Evolutionary conservation across 2,329 filamentous ascomycete species (phyloP), one percentile per base, ranked within the genome.

Genomic region (Furcasterigmium sp.): DNA sequence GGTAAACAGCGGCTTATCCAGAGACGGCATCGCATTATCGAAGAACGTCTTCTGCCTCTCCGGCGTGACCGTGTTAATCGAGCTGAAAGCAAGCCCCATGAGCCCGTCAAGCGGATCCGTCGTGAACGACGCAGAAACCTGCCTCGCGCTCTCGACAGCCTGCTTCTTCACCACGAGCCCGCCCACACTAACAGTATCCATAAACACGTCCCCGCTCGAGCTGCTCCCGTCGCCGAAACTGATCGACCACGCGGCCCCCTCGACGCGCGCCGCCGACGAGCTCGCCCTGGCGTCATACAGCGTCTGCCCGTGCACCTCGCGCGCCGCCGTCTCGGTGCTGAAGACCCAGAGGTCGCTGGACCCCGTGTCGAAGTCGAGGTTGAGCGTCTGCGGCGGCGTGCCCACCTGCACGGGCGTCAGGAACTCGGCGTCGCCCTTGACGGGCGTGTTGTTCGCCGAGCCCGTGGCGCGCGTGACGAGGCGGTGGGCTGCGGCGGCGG

Each of bases 351-450:
- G 56, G 45, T 69, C 67, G n/a, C 63, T 62, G 5, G 67, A 69
- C 3, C 65, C 67, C 0, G 66, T 70, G 47, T 70, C 67, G 20
- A 70, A 65, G 48, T 66, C 58, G 21, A 70, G 52, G 23, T 64
- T 58, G 26, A 69, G 47, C 1, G 58, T 64, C 52, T 68, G 63
- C 9, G 61, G 55, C 26, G 62, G 63, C 2, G 51, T 69, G 44
- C 82, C 83, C 54, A 85, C 68, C 18, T 69, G 73, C 43, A 86
- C 80, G 1, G 80, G 78, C 25, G 69, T 70, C 36, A 79, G 61
- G 41, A 66, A 61, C n/a, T 61, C 52, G 46, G 71, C 60, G 13
- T 32, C 29, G 3, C 29, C 29, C 29, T 32, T 32, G 29, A 32
- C 29, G 13, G 29, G 29, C 29, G 29, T 32, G 29, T 32, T 32